phyloP scores from a whole-genome alignment of 73 alveolate genomes.

The Strombidium stylifer region DNA sequence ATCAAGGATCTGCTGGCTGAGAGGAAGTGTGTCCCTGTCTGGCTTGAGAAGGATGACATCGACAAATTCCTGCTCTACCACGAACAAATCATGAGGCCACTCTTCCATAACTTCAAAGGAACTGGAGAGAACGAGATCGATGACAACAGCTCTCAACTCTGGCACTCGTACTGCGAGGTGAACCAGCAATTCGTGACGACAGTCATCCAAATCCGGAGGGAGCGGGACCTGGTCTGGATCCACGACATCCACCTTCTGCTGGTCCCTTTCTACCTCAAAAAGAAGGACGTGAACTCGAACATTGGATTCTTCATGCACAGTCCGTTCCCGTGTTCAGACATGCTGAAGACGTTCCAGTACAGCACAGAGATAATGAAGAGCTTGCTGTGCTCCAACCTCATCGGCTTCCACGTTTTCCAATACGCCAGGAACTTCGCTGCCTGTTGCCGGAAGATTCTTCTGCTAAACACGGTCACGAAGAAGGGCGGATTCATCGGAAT shows the following conservation, averaged over 20 bases:
- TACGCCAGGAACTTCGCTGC: slow-evolving; percentile 54
- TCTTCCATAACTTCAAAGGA: slow-evolving; percentile 31
- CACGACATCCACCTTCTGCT: slow-evolving; percentile 58
- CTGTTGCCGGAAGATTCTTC: slow-evolving; percentile 63
- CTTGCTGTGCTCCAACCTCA: slow-evolving; percentile 37
- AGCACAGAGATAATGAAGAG: slow-evolving; percentile 47
- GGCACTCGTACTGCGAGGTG: background rate
- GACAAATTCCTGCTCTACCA: slow-evolving; percentile 16
- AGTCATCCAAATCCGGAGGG: background rate
- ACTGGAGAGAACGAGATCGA: slow-evolving; percentile 35
- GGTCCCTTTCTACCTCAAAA: slow-evolving; percentile 51
- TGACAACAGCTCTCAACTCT: background rate
- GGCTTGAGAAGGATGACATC: slow-evolving; percentile 10
- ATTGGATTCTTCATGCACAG: slow-evolving; percentile 68
- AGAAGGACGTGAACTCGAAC: slow-evolving; percentile 19
- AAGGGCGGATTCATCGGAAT: slow-evolving; percentile 79
- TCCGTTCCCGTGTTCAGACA: slow-evolving; percentile 66
- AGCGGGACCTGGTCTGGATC: slow-evolving; percentile 52
- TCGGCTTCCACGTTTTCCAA: slow-evolving; percentile 48
- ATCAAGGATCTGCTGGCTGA: slow-evolving; percentile 31
- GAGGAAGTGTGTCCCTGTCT: slow-evolving; percentile 49
- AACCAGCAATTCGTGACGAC: background rate
- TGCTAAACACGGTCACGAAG: slow-evolving; percentile 62
- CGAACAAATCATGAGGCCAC: slow-evolving; percentile 10
- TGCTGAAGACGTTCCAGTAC: slow-evolving; percentile 45